Conservation (phyloP, 257 asterid species). For the Nicotiana sylvestris region DNA sequence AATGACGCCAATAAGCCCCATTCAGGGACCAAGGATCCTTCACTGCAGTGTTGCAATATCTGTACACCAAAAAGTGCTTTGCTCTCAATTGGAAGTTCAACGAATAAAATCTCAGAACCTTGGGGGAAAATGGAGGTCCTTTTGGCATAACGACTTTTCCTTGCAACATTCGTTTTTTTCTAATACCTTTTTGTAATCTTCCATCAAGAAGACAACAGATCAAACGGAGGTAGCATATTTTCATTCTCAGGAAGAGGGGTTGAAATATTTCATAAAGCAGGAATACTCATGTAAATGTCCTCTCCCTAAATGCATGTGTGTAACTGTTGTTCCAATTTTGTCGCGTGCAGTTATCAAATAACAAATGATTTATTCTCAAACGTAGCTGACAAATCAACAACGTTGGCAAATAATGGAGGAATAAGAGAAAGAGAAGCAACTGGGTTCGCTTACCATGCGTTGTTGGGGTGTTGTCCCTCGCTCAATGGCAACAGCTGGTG, state of each 20-base stretch:
- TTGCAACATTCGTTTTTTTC: not conserved
- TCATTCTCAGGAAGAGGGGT: not conserved
- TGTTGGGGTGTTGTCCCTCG: slow-evolving; percentile 98
- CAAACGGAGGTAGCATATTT: not conserved
- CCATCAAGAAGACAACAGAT: not conserved
- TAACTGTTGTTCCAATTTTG: not conserved
- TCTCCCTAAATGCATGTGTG: not conserved
- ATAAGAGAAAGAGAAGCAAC: not conserved
- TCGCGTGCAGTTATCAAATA: not conserved
- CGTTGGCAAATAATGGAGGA: not conserved
- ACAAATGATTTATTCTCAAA: not conserved
- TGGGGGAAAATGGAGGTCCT: not conserved
- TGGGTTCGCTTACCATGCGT: slow-evolving; percentile 40
- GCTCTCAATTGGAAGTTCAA: not conserved
- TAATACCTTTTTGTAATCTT: not conserved
- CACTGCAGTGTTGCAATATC: not conserved
- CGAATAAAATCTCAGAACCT: not conserved
- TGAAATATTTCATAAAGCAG: not conserved
- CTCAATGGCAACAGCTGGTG: slow-evolving; percentile 92
- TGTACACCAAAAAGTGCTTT: not conserved
- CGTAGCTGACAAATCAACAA: not conserved
- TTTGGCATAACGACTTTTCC: not conserved
- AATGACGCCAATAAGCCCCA: not conserved
- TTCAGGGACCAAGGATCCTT: not conserved
- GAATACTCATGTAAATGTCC: not conserved